These are phyloP conservation scores for Coccinonectria pachysandricola DNA, from an alignment of 2,329 filamentous ascomycete genomes.

Conservation along the genomic window DNA sequence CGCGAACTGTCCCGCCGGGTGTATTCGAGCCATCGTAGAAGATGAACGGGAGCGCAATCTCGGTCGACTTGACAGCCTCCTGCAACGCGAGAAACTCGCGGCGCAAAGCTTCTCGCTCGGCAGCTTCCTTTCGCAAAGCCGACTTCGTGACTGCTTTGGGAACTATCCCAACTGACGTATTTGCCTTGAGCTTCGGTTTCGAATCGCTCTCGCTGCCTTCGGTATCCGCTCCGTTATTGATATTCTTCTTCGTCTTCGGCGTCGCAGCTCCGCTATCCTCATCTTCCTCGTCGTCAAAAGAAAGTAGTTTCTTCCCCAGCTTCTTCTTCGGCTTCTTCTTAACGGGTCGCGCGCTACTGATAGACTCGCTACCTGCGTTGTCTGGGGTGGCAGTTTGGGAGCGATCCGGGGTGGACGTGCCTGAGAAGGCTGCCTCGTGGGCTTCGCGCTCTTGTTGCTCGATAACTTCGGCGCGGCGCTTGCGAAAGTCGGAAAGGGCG, in stretches of 20 bases:
- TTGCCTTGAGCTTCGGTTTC: constrained; percentile 46
- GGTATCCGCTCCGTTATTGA: constrained; percentile 25
- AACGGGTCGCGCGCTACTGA: constrained; percentile 11
- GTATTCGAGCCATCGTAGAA: constrained; percentile 94
- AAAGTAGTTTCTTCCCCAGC: constrained; percentile 39
- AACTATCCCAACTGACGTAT: constrained; percentile 48
- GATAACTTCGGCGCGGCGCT: constrained; percentile 86
- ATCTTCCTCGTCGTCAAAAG: constrained; percentile 60
- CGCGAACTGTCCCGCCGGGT: constrained; percentile 69
- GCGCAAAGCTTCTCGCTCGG: constrained; percentile 66
- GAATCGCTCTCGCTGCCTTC: constrained; percentile 10
- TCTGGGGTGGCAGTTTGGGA: constrained; percentile 39
- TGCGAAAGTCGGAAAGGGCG: constrained; percentile 85
- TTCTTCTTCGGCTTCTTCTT: constrained; percentile 37
- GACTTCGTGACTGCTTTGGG: constrained; percentile 64
- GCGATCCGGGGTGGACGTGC: constrained; percentile 37
- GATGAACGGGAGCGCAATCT: constrained; percentile 86
- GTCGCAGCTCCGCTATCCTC: constrained; percentile 31
- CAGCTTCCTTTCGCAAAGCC: constrained; percentile 67
- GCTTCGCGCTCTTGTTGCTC: constrained; percentile 81
- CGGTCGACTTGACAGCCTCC: constrained; percentile 77
- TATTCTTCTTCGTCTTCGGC: constrained; percentile 22
- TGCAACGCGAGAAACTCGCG: constrained; percentile 77
- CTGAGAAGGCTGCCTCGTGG: constrained; percentile 46
- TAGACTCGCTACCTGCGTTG: constrained; percentile 27